Percentiles rank a stretch among this genome's conserved stretches.
phyloP scores from a whole-genome alignment of 2,329 filamentous ascomycete genomes.

The Periconia digitata region DNA sequence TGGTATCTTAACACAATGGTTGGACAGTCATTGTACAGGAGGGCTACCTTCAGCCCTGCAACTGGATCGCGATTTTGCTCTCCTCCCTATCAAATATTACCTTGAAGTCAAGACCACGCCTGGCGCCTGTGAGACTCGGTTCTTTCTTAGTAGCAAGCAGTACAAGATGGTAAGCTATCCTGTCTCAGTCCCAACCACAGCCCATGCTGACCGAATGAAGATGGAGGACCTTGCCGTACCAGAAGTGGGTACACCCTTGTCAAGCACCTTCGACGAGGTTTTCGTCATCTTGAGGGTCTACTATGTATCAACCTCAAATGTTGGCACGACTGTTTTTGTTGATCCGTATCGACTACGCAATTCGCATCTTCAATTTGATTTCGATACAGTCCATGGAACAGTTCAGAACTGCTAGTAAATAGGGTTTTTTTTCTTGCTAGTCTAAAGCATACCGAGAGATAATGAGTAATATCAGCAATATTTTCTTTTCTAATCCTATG shows the following conservation, averaged over 20 bases:
- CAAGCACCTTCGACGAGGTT: slow-evolving; percentile 16
- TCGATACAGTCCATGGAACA: background rate
- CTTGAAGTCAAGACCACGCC: slow-evolving; percentile 58
- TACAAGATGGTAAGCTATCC: slow-evolving; percentile 34
- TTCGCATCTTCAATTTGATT: background rate
- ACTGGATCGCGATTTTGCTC: slow-evolving; percentile 28
- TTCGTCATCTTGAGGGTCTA: slow-evolving; percentile 50
- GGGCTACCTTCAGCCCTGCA: slow-evolving; percentile 31
- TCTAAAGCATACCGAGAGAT: too few species aligned
- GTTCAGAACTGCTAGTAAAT: too few species aligned
- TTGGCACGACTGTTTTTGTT: slow-evolving; percentile 43
- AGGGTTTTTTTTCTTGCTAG: too few species aligned
- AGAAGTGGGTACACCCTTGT: background rate
- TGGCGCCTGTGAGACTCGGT: slow-evolving; percentile 40
- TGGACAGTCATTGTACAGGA: slow-evolving; percentile 13
- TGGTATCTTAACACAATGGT: slow-evolving; percentile 41
- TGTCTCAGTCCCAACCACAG: background rate
- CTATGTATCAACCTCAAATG: slow-evolving; percentile 32
- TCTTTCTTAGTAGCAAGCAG: slow-evolving; percentile 53
- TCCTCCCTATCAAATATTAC: slow-evolving; percentile 42
- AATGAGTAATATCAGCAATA: too few species aligned
- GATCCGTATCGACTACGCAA: slow-evolving; percentile 22
- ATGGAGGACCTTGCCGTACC: slow-evolving; percentile 7
- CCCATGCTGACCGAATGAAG: slow-evolving; percentile 1
- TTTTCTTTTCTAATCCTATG: too few species aligned